Evolutionary conservation across 225 moss, liverwort and hornwort species (phyloP), one percentile per base, ranked within the genome.

Genomic region (Asterella californica): DNA sequence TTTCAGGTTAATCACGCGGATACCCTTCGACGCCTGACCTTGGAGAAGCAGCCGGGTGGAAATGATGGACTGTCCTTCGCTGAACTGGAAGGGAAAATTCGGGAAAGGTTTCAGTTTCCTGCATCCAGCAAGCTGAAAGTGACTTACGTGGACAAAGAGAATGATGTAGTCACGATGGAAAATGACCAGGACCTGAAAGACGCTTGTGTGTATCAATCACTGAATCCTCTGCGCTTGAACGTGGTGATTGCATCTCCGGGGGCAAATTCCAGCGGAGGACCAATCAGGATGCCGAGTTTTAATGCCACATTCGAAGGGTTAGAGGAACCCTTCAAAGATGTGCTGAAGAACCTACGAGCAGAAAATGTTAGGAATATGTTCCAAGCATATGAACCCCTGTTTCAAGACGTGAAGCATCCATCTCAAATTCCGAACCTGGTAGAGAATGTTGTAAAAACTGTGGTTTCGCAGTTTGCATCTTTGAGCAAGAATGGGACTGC

Each of bases 141-240:
- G 21, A 91, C 86, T 3, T 94, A 96, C 81, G 90, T 80, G 18
- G 95, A 96, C 77, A 82, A 81, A 71, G 95, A 96, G 14, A 75
- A 85, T 29, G 95, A 96, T 83, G 87, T 91, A 6, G 90, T 96
- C 37, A 96, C 92, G 0, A 96, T 96, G 93, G 84, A 83, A 2
- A 86, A 74, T 42, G 89, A 89, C 79, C 79, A 83, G 18, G 95
- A 96, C 78, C 80, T 96, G 37, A 79, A 78, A 18, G 95, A 96
- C 29, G 95, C 95, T 17, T 85, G 89, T 27, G 83, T 92, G n/a
- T 49, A 84, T 21, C 95, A 96, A 74, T 67, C 76, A 0, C 72
- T 96, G 6, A 93, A 96, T 75, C 95, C 93, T 70, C 89, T 96
- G 62, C 92, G 95, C 48, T 80, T 96, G 81, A 82, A 81, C 46